phyloP scores from a whole-genome alignment of 2,329 filamentous ascomycete genomes.

The Fusarium udum region DNA sequence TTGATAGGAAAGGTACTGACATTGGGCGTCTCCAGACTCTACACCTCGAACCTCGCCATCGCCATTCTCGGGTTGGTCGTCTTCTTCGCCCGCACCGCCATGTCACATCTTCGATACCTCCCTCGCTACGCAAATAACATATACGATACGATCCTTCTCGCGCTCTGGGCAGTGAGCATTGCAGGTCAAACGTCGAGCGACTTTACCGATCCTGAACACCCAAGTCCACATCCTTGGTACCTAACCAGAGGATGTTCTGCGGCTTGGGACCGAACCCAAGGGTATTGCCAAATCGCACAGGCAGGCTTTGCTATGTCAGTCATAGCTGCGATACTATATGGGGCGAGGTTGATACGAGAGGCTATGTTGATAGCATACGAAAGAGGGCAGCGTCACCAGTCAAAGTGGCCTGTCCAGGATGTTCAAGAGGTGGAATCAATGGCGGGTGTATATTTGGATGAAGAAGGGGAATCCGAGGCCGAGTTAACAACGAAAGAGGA shows the following conservation, averaged over 20 bases:
- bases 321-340: constrained; percentile 32
- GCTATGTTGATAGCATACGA: constrained; percentile 12
- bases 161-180: constrained; percentile 43
- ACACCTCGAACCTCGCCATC: constrained; percentile 44
- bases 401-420: not conserved
- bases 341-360: constrained; percentile 22
- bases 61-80: constrained; percentile 45
- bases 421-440: not conserved
- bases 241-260: constrained; percentile 34
- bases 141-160: constrained; percentile 44
- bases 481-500: not conserved
- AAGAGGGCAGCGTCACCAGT: constrained; percentile 10
- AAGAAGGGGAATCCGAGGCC: not conserved
- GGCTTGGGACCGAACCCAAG: constrained; percentile 21
- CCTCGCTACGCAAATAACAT: constrained; percentile 37
- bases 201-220: constrained; percentile 37
- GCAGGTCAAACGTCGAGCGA: constrained; percentile 39
- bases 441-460: constrained; percentile 15
- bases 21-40: constrained; percentile 27
- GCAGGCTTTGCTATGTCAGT: constrained; percentile 35
- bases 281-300: constrained; percentile 38
- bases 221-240: constrained; percentile 43
- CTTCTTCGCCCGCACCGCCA: constrained; percentile 38
- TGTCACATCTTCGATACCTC: constrained; percentile 38
- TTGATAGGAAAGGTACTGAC: not conserved